Percentiles rank a stretch among this genome's conserved stretches.
These are phyloP conservation scores for Cystofilobasidium macerans DNA, from an alignment of 768 basidiomycete species.

Conservation along the genomic window DNA sequence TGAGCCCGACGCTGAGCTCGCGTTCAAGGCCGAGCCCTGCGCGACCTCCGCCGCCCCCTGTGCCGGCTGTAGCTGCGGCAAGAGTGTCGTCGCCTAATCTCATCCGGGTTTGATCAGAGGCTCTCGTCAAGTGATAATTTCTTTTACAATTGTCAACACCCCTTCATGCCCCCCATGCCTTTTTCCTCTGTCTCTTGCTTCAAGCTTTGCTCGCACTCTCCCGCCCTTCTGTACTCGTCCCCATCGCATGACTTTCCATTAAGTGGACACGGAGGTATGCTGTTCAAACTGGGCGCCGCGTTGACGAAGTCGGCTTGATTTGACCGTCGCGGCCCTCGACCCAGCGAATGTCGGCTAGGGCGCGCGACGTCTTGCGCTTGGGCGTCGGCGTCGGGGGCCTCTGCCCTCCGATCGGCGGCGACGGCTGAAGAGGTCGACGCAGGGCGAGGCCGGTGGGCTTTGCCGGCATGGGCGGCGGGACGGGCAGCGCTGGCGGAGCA, in stretches of 20 bases:
- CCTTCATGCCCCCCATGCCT: background rate
- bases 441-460: background rate
- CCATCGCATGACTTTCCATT: too few species aligned
- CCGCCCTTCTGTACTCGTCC: too few species aligned
- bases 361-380: conserved; percentile 19
- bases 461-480: background rate
- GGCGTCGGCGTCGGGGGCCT: background rate
- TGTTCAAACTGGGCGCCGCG: too few species aligned
- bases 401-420: background rate
- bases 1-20: background rate
- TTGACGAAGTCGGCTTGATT: background rate
- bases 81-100: background rate
- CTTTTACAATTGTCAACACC: background rate
- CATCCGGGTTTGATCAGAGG: background rate
- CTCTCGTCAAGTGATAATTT: background rate
- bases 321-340: background rate
- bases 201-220: too few species aligned
- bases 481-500: background rate
- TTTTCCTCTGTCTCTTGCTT: background rate
- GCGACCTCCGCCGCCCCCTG: background rate
- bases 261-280: too few species aligned
- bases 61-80: background rate
- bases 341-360: conserved; percentile 13
- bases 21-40: conserved; percentile 2
- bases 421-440: background rate